Conservation (phyloP, 352 stramenopile genomes). For the Globisporangium rhizosaccharum region DNA sequence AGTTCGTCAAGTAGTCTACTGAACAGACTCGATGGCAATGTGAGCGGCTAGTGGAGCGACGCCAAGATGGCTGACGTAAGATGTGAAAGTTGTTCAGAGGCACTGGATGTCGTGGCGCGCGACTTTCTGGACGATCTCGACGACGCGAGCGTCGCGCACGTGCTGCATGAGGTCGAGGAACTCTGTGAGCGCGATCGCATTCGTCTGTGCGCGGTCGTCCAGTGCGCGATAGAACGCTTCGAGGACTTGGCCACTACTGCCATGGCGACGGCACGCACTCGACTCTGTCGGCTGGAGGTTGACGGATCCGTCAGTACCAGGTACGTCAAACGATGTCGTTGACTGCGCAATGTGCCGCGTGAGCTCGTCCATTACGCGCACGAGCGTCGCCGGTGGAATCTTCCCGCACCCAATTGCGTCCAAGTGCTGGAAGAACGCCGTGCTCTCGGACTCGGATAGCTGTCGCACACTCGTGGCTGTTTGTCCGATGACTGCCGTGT, state of each 20-base stretch:
- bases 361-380: constrained; percentile 31
- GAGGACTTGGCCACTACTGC: not conserved
- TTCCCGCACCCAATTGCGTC: constrained; percentile 46
- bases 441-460: constrained; percentile 11
- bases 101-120: constrained; percentile 48
- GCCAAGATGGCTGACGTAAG: too few species aligned
- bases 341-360: constrained; percentile 33
- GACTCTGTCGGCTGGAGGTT: too few species aligned
- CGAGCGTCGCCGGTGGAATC: constrained; percentile 31
- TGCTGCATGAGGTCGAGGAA: constrained; percentile 31
- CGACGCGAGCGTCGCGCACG: constrained; percentile 26
- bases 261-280: not conserved
- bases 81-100: constrained; percentile 24
- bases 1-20: not conserved
- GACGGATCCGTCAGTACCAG: not conserved
- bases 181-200: constrained; percentile 25
- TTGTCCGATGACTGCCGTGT: not conserved
- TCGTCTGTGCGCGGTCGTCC: constrained; percentile 6
- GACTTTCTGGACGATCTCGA: constrained; percentile 48
- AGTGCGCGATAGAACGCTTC: constrained; percentile 20
- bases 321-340: not conserved
- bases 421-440: constrained; percentile 43
- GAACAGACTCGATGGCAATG: not conserved
- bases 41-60: not conserved
- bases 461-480: not conserved